These are phyloP conservation scores for Pleurotus eryngii DNA, from an alignment of 768 basidiomycete species.

Conservation along the genomic window DNA sequence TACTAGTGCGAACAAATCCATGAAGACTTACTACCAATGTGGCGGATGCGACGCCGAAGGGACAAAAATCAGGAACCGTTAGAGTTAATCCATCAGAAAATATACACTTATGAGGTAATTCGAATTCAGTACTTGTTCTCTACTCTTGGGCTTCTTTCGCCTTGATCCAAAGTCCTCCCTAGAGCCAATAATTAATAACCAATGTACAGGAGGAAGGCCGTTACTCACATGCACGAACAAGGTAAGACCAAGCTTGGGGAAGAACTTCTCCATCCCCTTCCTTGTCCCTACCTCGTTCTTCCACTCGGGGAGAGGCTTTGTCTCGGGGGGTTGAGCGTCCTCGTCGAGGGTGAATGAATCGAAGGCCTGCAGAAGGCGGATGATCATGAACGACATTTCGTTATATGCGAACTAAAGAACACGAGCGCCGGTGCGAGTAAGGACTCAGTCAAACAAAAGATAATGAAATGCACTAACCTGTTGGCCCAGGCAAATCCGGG, in stretches of 20 bases:
- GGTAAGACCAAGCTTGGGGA: conserved; percentile 52
- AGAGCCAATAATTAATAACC: not conserved
- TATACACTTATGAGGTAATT: not conserved
- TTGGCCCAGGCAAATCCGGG: conserved; percentile 60
- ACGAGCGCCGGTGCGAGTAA: too few species aligned
- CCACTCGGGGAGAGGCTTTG: conserved; percentile 47
- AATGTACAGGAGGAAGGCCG: not conserved
- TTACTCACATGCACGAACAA: conserved; percentile 46
- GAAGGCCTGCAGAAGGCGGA: conserved; percentile 62
- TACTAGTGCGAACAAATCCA: too few species aligned
- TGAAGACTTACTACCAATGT: not conserved
- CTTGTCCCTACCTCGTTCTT: conserved; percentile 34
- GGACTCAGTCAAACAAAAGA: too few species aligned
- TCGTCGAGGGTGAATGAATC: conserved; percentile 42
- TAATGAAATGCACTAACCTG: conserved; percentile 31
- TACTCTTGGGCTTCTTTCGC: conserved; percentile 31
- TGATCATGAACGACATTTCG: conserved; percentile 56
- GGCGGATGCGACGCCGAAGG: not conserved
- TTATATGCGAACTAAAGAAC: conserved; percentile 23
- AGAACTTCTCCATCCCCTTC: conserved; percentile 47
- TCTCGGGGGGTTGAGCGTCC: conserved; percentile 42
- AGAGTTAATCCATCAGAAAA: not conserved
- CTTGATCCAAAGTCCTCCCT: conserved; percentile 57
- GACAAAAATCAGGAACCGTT: not conserved
- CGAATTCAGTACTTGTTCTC: not conserved